Evolutionary conservation across 345 rosid genomes (phyloP), one percentile per base, ranked within the genome.

Genomic region (Euphorbia tirucalli): DNA sequence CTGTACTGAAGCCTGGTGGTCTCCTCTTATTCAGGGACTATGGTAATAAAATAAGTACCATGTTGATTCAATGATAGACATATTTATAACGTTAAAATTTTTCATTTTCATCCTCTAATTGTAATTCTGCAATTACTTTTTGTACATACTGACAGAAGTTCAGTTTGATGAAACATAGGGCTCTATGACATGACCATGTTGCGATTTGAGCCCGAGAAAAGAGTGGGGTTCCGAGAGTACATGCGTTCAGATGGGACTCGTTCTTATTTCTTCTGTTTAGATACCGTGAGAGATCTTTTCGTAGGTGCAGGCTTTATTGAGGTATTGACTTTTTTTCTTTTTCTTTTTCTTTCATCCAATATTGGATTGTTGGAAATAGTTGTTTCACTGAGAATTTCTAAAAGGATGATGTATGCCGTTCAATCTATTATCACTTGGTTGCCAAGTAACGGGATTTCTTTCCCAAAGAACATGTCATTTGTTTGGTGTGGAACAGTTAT

Each of bases 111-210:
- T 63, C 30, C 22, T 16, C 11, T 39, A 25, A 35, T 32, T 52
- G 27, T n/a, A n/a, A 39, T 25, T 15, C 43, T 28, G n/a, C 21
- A 9, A 18, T 1, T 24, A 3, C 27, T n/a, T 75, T n/a, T 41
- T 15, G n/a, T 13, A 48, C 21, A 30, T 22, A 49, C 69, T 71
- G 57, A 74, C 64, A 55, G 50, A 66, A 54, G 72, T 66, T 78
- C 73, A 39, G 77, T 21, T 68, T 71, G 55, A 62, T 71, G 57
- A 71, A 68, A 78, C 72, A 21, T 83, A 94, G 97, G 98, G 60
- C 92, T 94, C 24, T 94, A 90, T 79, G 97, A 94, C 75, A 88
- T 90, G 97, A 90, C 92, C 5, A 94, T 94, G 97, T 84, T 94
- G 77, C 90, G 93, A 63, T 94, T 90, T 80, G 82, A 87, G 75